phyloP scores from a whole-genome alignment of 768 basidiomycete genomes.

The Suillus variegatus region DNA sequence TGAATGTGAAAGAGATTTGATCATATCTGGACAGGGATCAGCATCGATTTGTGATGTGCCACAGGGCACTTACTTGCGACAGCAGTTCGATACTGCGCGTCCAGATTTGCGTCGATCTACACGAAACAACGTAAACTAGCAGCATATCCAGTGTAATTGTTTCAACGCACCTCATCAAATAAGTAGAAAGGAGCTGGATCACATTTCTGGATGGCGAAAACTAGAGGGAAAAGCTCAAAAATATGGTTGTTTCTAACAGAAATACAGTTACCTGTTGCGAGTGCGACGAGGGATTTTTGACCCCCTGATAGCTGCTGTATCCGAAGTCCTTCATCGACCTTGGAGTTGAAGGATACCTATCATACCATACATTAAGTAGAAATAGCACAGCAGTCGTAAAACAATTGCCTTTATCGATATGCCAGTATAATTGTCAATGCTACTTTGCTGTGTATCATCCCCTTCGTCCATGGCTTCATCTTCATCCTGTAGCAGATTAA shows the following conservation, averaged over 20 bases:
- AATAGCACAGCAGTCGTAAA: neutral
- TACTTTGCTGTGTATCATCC: conserved; percentile 71
- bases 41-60: conserved; percentile 21
- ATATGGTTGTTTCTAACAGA: neutral
- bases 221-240: conserved; percentile 38
- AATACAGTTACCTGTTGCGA: conserved; percentile 70
- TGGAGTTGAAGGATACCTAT: conserved; percentile 98
- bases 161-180: conserved; percentile 83
- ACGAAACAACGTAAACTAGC: conserved; percentile 1
- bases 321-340: conserved; percentile 92
- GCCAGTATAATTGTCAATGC: conserved; percentile 94
- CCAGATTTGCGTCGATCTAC: conserved; percentile 95
- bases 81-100: conserved; percentile 96
- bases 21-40: conserved; percentile 56
- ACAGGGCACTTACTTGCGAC: conserved; percentile 74
- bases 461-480: conserved; percentile 67
- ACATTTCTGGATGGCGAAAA: conserved; percentile 99
- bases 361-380: conserved; percentile 2
- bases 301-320: conserved; percentile 98
- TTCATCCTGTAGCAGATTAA: conserved; percentile 53
- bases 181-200: conserved; percentile 99
- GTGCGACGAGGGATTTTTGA: conserved; percentile 94
- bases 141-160: neutral
- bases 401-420: conserved; percentile 83
- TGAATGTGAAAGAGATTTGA: conserved; percentile 80